Percentiles rank a stretch among this genome's conserved stretches.
Evolutionary conservation across 2,329 filamentous ascomycete species (phyloP).

Genomic region (Proliferodiscus dingleyae): DNA sequence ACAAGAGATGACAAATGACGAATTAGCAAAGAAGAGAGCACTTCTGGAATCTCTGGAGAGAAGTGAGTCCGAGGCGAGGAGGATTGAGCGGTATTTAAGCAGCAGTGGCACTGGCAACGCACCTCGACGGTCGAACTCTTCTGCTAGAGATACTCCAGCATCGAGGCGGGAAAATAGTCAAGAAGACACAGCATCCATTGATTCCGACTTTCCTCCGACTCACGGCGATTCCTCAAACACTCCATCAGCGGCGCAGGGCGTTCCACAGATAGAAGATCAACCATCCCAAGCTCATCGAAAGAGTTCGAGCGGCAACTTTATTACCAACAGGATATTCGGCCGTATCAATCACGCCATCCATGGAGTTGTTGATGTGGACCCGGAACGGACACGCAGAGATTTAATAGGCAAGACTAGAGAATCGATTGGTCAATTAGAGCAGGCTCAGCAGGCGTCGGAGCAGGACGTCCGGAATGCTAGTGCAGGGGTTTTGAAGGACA

Average conservation of each 20-base stretch:
- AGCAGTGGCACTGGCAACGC: constrained; percentile 59
- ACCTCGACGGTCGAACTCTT: constrained; percentile 63
- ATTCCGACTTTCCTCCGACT: constrained; percentile 91
- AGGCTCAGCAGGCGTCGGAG: constrained; percentile 81
- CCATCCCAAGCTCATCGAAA: constrained; percentile 63
- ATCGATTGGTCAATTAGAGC: constrained; percentile 78
- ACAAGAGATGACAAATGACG: constrained; percentile 94
- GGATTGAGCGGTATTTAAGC: constrained; percentile 88
- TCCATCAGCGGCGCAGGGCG: constrained; percentile 70
- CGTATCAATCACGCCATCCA: constrained; percentile 93
- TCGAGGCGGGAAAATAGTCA: constrained; percentile 47
- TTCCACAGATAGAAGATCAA: constrained; percentile 48
- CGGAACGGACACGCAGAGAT: constrained; percentile 85
- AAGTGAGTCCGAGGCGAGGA: constrained; percentile 86
- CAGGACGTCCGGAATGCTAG: constrained; percentile 93
- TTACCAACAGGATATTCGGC: constrained; percentile 90
- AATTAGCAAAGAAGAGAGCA: constrained; percentile 78
- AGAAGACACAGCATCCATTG: constrained; percentile 84
- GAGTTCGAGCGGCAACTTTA: constrained; percentile 78
- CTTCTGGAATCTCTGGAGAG: constrained; percentile 85
- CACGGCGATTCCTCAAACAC: constrained; percentile 67
- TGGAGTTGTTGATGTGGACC: constrained; percentile 93
- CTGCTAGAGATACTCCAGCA: constrained; percentile 47
- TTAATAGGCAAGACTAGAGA: constrained; percentile 95
- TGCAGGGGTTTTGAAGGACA: constrained; percentile 77